Evolutionary conservation across 2,329 filamentous ascomycete genomes (phyloP).

Genomic region (Scedosporium aurantiacum): DNA sequence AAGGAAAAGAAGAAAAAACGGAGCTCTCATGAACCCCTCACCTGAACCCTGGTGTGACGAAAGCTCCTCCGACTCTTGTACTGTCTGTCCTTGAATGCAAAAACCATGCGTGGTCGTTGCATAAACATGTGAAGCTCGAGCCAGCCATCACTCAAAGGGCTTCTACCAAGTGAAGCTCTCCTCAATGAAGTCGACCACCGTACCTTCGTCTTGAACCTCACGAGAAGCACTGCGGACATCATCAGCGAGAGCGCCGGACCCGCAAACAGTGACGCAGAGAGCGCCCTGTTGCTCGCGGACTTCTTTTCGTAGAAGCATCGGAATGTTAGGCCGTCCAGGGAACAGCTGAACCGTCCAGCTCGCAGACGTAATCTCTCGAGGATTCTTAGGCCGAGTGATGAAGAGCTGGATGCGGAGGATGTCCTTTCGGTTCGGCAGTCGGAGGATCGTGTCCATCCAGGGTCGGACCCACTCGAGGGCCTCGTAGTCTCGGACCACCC

Average conservation of each 20-base stretch:
- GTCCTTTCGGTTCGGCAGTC: slow-evolving; percentile 69
- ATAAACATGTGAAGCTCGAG: too few relatives aligned
- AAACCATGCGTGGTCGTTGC: too few relatives aligned
- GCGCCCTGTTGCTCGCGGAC: slow-evolving; percentile 73
- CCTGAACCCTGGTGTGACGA: not conserved
- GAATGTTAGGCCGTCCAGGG: slow-evolving; percentile 75
- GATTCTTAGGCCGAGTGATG: slow-evolving; percentile 75
- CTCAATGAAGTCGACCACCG: slow-evolving; percentile 63
- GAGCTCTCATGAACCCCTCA: not conserved
- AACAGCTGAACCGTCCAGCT: slow-evolving; percentile 82
- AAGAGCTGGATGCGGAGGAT: slow-evolving; percentile 81
- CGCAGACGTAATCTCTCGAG: slow-evolving; percentile 68
- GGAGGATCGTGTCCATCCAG: slow-evolving; percentile 66
- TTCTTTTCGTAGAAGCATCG: slow-evolving; percentile 69
- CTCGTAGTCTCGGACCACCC: slow-evolving; percentile 84
- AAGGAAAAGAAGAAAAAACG: not conserved
- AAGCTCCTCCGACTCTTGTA: not conserved
- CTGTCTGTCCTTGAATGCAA: not conserved
- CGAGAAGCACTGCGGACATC: slow-evolving; percentile 62
- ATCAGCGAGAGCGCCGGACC: slow-evolving; percentile 63
- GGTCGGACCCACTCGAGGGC: slow-evolving; percentile 88
- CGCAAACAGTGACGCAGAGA: slow-evolving; percentile 77
- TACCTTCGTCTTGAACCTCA: slow-evolving; percentile 45
- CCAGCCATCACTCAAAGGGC: too few relatives aligned
- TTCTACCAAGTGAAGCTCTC: slow-evolving; percentile 61